These are phyloP conservation scores for Gliomastix tumulicola DNA, from an alignment of 2,329 filamentous ascomycete genomes.

Conservation along the genomic window DNA sequence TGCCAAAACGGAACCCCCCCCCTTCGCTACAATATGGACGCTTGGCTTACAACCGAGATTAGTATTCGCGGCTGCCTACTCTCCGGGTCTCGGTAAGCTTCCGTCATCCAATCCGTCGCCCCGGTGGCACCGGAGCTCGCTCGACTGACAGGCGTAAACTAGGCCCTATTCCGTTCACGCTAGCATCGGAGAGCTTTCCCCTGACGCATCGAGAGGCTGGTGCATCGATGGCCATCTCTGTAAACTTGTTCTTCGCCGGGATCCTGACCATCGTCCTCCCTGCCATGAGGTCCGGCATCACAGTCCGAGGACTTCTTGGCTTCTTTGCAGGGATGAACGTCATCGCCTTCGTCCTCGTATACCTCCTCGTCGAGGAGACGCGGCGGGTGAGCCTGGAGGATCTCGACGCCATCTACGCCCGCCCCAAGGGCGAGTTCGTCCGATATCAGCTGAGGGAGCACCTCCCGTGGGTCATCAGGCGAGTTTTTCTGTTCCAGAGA, in stretches of 20 bases:
- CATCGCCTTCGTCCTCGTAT: conserved; percentile 30
- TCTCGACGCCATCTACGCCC: conserved; percentile 22
- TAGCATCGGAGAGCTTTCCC: conserved; percentile 33
- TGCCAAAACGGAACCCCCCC: no score
- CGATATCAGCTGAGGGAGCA: conserved; percentile 17
- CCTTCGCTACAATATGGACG: no score
- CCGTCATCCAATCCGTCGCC: background rate
- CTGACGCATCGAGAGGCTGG: conserved; percentile 31
- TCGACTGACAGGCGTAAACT: no score
- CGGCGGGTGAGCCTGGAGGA: conserved; percentile 25
- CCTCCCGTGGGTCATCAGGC: conserved; percentile 15
- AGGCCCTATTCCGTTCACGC: conserved; percentile 33
- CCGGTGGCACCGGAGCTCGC: background rate
- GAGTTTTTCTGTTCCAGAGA: background rate
- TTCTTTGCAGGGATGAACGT: conserved; percentile 18
- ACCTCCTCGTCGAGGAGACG: conserved; percentile 31
- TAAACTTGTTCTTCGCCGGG: conserved; percentile 31
- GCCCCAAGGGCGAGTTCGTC: conserved; percentile 21
- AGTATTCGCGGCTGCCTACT: background rate
- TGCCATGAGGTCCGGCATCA: conserved; percentile 14
- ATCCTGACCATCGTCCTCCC: conserved; percentile 27
- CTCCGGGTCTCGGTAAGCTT: background rate
- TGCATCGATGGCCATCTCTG: conserved; percentile 25
- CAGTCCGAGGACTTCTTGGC: conserved; percentile 32
- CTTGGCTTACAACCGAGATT: no score